Evolutionary conservation across 768 basidiomycete species (phyloP), one percentile per base, ranked within the genome.

Genomic region (Hygrophorus russula): DNA sequence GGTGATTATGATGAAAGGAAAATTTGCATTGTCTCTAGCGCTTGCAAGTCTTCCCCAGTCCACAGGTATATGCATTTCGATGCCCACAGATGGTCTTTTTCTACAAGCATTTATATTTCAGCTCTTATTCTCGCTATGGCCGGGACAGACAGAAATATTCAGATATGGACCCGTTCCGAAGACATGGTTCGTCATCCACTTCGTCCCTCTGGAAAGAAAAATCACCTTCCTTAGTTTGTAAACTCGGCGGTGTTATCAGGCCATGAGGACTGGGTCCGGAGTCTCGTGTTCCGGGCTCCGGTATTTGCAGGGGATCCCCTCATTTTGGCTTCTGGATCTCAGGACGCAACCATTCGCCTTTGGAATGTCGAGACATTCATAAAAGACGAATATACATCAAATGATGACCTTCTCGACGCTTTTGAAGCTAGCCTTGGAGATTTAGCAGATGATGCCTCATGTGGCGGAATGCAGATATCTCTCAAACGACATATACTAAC

Each of bases 211-310:
- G 28, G 36, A 28, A 27, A 27, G 35, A 42, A 38, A 36, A 11
- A 36, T 28, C 28, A 42, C 30, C 29, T 29, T 29, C 19, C 35
- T 24, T 24, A 82, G 82, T 84, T 81, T 56, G 66, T 79, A 11
- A 68, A 63, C 42, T 74, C 78, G 14, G 74, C 75, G 2, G 62
- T 66, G 0, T 66, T 88, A 38, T 63, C 74, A 10, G 96, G 96
- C 2, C 96, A 99, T 55, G 88, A 96, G 68, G 94, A 99, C 54
- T 99, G 96, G 96, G 73, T 98, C 42, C 79, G 84, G 42, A 70
- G 78, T 47, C 73, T 98, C 30, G 72, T 80, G 1, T 91, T 97
- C 59, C 67, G 67, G 36, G 34, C 52, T 0, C 61, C 68, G 9
- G 36, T 44, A 13, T 48, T 53, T 4, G 47, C 57, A 3, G 54